Base-by-base conservation (phyloP, 108 stramenopile species). In the Cyclotella kingstonii region DNA sequence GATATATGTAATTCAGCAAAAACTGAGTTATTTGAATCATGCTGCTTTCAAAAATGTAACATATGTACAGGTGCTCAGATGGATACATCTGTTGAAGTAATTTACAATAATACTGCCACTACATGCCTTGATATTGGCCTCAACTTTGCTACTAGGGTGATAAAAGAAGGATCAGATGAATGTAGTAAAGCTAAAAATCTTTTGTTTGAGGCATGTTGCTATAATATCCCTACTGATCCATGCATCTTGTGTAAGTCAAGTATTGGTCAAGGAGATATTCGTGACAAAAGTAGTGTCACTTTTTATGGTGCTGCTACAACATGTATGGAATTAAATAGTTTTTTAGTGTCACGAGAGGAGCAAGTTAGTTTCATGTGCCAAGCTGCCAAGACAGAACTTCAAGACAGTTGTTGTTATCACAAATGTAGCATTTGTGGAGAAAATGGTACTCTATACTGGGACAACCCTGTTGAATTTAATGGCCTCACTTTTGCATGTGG, bases 291-390 rank as follows among this genome's bases (percentile, higher is more conserved):
- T 17, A 58, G 39, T 44, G 50, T 66, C 19, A 53, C 34, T 35
- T 74, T 74, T 60, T 74, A 74, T 30, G 73, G 73, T 30, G 65
- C 73, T 5, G 46, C 49, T 6, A 74, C 73, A 50, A 74, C 73
- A 29, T 74, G 73, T 28, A 34, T 45, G 5, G 60, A 74, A 15
- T 60, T 74, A 39, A 74, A 74, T 66, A 74, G 73, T 40, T 74
- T 74, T 36, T 63, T 74, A 52, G 73, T 66, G n/a, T 59, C 59
- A 11, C 40, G 73, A 54, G 73, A 74, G 22, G 73, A 74, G 46
- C 65, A 74, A 41, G 36, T 60, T 12, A 65, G 65, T 21, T 74
- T 74, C 60, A 74, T 74, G 73, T 74, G 73, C 22, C 73, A 74
- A 34, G 65, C 73, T 21, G 73, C 73, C 12, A 74, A 74, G 40